Conservation (phyloP, 768 basidiomycete species). For the Mycena metata region DNA sequence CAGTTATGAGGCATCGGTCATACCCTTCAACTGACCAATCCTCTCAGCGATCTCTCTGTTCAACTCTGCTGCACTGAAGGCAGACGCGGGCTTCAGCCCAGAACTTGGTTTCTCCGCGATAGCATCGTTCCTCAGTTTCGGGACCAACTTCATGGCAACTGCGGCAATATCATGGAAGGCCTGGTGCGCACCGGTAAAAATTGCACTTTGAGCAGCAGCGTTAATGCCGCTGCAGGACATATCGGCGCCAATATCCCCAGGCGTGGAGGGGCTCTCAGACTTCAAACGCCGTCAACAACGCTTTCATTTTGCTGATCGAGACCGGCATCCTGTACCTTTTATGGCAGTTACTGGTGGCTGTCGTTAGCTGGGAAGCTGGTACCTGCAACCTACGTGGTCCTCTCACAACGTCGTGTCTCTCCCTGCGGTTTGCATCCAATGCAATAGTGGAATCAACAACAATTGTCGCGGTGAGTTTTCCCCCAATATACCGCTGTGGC, state of each 20-base stretch:
- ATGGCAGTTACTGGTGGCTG: constrained; percentile 19
- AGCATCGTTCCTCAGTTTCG: constrained; percentile 21
- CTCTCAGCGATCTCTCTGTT: constrained; percentile 12
- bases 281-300: constrained; percentile 8
- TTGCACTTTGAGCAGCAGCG: not conserved
- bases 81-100: constrained; percentile 16
- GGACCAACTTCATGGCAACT: constrained; percentile 23
- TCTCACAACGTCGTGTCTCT: constrained; percentile 1
- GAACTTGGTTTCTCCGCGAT: constrained; percentile 22
- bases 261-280: constrained; percentile 3
- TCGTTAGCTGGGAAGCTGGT: constrained; percentile 11
- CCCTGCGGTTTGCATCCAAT: constrained; percentile 19
- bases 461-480: constrained; percentile 14
- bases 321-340: constrained; percentile 19
- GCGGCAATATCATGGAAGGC: constrained; percentile 24
- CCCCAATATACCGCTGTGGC: not conserved
- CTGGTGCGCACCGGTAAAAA: constrained; percentile 12
- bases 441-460: constrained; percentile 21
- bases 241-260: not conserved
- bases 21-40: not conserved
- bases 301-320: constrained; percentile 23
- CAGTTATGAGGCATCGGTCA: not conserved
- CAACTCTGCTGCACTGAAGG: constrained; percentile 12
- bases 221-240: constrained; percentile 10
- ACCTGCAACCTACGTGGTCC: too few species aligned